phyloP scores from a whole-genome alignment of 2,329 filamentous ascomycete species.

The Monilinia polystroma region DNA sequence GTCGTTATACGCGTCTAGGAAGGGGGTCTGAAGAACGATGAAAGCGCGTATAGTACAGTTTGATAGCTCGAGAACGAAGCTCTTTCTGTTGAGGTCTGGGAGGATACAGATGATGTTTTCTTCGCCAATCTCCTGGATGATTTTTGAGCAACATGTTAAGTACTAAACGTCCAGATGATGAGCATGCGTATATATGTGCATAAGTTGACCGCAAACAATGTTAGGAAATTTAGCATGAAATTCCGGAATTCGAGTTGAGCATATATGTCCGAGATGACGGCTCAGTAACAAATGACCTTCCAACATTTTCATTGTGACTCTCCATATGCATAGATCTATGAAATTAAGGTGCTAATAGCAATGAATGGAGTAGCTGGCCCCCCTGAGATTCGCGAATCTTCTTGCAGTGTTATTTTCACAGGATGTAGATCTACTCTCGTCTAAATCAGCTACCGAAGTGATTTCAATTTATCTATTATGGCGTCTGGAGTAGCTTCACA shows the following conservation, averaged over 20 bases:
- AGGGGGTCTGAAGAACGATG: not conserved
- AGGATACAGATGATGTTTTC: not conserved
- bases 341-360: not conserved
- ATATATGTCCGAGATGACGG: not conserved
- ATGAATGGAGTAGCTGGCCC: not conserved
- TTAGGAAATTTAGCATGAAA: not conserved
- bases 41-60: not conserved
- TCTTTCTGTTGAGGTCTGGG: not conserved
- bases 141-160: not conserved
- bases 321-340: not conserved
- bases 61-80: not conserved
- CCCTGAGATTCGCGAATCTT: not conserved
- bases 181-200: not conserved
- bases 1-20: not conserved
- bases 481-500: not conserved
- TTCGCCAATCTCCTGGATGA: not conserved
- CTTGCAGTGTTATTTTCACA: not conserved
- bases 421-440: not conserved
- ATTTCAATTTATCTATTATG: not conserved
- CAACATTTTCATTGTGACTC: not conserved
- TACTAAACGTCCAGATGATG: not conserved
- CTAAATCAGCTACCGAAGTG: not conserved
- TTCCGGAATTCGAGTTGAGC: not conserved
- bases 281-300: not conserved
- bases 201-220: not conserved